Evolutionary conservation across 1,284 basidiomycete species (phyloP), one percentile per base, ranked within the genome.

Genomic region (Meira miltonrushii): DNA sequence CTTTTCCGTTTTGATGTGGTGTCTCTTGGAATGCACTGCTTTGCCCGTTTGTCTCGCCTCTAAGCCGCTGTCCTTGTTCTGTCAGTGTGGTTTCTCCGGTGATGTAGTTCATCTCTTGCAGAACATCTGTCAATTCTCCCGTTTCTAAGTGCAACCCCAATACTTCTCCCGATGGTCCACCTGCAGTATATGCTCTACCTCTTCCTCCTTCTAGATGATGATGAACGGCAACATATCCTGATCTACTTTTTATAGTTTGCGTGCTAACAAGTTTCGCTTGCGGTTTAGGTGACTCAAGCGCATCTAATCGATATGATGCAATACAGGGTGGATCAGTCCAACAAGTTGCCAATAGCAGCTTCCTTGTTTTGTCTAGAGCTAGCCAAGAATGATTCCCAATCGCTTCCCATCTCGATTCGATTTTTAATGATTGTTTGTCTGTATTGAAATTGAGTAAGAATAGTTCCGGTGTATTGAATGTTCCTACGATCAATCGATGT

Each of bases 131-230:
- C 38, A 69, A 60, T 21, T 52, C 62, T 11, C 55, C 33, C n/a
- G 59, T 61, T 13, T 57, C 28, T 15, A 19, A 33, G 28, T 33
- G 5, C 5, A 13, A 12, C 6, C 15, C 28, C 41, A 79, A 70
- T 0, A 78, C 76, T 59, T 80, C 79, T 13, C 79, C 79, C 13
- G 78, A 75, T 1, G 79, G 76, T 21, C 79, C 79, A 37, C 79
- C 78, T 1, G 78, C 79, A 1, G 77, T 78, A 58, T 80, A 80
- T 47, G 71, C 70, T 39, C 57, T 48, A 28, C 68, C n/a, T 5
- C 37, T 51, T 6, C 58, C 38, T 23, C 62, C 63, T 33, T 33
- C 28, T 33, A 33, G 8, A 33, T 33, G 28, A 33, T 33, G 28
- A 33, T 33, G 28, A 46, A 67, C 61, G 15, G 62, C 62, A 40